Percentiles rank a stretch among this genome's conserved stretches.
Conservation (phyloP, 768 basidiomycete species). For the Agaricus subrufescens region DNA sequence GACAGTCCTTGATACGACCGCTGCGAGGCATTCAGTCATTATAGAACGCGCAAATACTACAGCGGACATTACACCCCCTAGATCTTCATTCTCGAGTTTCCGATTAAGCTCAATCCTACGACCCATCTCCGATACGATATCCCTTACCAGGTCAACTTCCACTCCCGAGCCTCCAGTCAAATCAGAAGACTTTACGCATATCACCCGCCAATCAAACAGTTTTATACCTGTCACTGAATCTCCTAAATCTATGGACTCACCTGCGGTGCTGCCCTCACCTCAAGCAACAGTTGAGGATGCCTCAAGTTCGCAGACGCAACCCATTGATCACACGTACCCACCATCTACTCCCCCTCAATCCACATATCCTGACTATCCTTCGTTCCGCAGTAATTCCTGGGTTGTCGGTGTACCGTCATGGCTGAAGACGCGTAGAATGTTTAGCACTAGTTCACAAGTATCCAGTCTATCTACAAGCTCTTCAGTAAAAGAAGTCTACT, state of each 20-base stretch:
- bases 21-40: slow-evolving; percentile 25
- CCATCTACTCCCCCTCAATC: slow-evolving; percentile 56
- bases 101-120: slow-evolving; percentile 60
- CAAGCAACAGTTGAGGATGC: slow-evolving; percentile 11
- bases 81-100: slow-evolving; percentile 41
- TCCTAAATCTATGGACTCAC: slow-evolving; percentile 20
- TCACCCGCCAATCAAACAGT: slow-evolving; percentile 49
- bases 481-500: slow-evolving; percentile 59
- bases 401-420: slow-evolving; percentile 68
- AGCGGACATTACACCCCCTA: slow-evolving; percentile 9
- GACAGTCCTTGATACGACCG: slow-evolving; percentile 57
- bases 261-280: slow-evolving; percentile 1
- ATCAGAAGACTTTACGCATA: slow-evolving; percentile 68
- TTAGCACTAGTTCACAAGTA: slow-evolving; percentile 23
- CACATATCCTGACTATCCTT: slow-evolving; percentile 42
- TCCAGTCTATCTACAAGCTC: slow-evolving; percentile 23
- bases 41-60: slow-evolving; percentile 30
- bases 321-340: slow-evolving; percentile 70
- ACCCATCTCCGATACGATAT: slow-evolving; percentile 56
- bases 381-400: slow-evolving; percentile 51
- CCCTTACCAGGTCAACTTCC: slow-evolving; percentile 21
- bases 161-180: slow-evolving; percentile 29
- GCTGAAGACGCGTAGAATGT: slow-evolving; percentile 50
- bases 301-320: slow-evolving; percentile 17
- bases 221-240: slow-evolving; percentile 61